Percentiles rank a stretch among this genome's conserved stretches.
These are phyloP conservation scores for Isabelozyma pseudorhagii DNA, from an alignment of 805 yeast genomes.

Conservation along the genomic window DNA sequence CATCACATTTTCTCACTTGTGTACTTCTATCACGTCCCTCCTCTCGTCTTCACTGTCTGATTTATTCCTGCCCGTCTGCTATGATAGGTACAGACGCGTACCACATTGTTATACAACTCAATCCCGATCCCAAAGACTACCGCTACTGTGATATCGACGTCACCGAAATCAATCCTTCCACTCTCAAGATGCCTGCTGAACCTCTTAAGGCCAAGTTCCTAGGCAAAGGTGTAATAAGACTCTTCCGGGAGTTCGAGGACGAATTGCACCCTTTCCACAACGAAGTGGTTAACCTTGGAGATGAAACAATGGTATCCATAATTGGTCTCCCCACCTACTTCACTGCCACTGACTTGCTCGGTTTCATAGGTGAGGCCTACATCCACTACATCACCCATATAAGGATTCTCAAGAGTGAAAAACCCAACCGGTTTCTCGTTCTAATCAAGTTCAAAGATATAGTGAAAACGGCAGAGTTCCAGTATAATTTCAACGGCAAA, in stretches of 20 bases:
- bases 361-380: slow-evolving; percentile 68
- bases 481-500: slow-evolving; percentile 64
- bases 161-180: slow-evolving; percentile 17
- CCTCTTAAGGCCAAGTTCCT: slow-evolving; percentile 60
- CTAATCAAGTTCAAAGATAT: slow-evolving; percentile 66
- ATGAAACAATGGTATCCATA: slow-evolving; percentile 70
- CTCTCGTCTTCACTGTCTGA: background rate
- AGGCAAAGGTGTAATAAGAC: slow-evolving; percentile 72
- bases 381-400: slow-evolving; percentile 62
- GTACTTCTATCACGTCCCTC: background rate
- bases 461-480: slow-evolving; percentile 59
- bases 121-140: slow-evolving; percentile 20
- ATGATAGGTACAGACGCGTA: slow-evolving; percentile 44
- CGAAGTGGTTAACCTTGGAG: slow-evolving; percentile 30
- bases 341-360: slow-evolving; percentile 78
- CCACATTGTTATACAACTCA: slow-evolving; percentile 27
- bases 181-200: slow-evolving; percentile 19
- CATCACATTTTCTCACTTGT: background rate
- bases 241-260: slow-evolving; percentile 53
- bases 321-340: slow-evolving; percentile 87
- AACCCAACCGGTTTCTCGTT: slow-evolving; percentile 70
- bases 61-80: background rate
- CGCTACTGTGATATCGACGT: slow-evolving; percentile 27
- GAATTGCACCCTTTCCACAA: slow-evolving; percentile 4
- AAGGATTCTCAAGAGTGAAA: slow-evolving; percentile 64